Conservation (phyloP, 305 asterid genomes). For the Coffea humblotiana region DNA sequence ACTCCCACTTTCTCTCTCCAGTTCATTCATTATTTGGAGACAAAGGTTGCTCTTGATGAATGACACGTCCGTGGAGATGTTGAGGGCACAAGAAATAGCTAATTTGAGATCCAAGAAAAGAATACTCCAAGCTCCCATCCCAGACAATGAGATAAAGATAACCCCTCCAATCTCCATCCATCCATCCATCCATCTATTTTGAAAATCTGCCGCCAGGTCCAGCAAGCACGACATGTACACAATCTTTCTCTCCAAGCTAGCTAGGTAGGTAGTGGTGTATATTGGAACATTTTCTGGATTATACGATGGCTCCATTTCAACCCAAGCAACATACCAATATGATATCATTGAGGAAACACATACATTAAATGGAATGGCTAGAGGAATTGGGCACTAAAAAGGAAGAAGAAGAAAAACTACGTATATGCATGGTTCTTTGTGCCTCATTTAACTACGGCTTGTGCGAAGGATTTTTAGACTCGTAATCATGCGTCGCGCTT, state of each 20-base stretch:
- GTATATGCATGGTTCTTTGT: too few relatives aligned
- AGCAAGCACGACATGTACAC: conserved; percentile 3
- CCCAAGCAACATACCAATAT: background rate
- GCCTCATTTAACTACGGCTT: too few relatives aligned
- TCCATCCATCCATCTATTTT: background rate
- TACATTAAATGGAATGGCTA: too few relatives aligned
- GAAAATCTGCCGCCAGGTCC: background rate
- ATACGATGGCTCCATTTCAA: background rate
- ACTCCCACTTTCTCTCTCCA: background rate
- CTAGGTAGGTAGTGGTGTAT: background rate
- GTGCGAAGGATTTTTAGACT: background rate
- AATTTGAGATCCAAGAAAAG: conserved; percentile 29
- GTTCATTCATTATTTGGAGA: conserved; percentile 22
- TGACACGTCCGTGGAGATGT: conserved; percentile 21
- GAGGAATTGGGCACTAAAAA: too few relatives aligned
- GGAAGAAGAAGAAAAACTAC: too few relatives aligned
- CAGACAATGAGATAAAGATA: too few relatives aligned
- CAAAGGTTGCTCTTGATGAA: conserved; percentile 21
- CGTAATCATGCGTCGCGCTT: background rate
- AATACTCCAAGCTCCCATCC: too few relatives aligned
- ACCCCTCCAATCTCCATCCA: background rate
- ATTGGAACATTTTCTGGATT: background rate
- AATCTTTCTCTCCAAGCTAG: conserved; percentile 11
- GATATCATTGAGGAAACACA: background rate
- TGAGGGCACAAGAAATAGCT: conserved; percentile 13